Evolutionary conservation across 305 asterid species (phyloP).

Genomic region (Solanum hybrid): DNA sequence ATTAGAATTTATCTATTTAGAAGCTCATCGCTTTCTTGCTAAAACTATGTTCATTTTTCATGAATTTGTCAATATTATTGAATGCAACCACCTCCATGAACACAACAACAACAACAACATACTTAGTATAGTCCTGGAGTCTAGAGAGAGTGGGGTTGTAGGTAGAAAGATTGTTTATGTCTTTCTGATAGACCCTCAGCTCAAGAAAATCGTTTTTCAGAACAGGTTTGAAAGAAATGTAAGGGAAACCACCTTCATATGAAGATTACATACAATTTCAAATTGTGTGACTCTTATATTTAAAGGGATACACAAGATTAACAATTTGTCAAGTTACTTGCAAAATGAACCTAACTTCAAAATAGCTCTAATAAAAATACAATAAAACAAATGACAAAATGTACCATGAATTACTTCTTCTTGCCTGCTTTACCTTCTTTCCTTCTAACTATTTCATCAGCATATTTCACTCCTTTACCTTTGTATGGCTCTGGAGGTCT

Average conservation of each 20-base stretch:
- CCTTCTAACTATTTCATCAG: constrained; percentile 85
- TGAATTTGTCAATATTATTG: background rate
- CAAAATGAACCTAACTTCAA: background rate
- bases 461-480: constrained; percentile 90
- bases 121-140: background rate
- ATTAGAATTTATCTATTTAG: background rate
- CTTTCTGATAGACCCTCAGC: background rate
- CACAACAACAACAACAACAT: background rate
- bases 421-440: constrained; percentile 98
- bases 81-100: background rate
- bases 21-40: background rate
- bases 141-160: background rate
- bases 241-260: background rate
- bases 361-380: background rate
- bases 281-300: background rate
- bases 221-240: background rate
- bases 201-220: background rate
- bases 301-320: background rate
- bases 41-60: background rate
- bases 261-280: background rate
- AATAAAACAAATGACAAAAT: constrained; percentile 5
- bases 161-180: background rate
- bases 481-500: constrained; percentile 99
- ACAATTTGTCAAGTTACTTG: background rate
- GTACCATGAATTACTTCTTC: constrained; percentile 46